Conservation (phyloP, 2,329 filamentous ascomycete genomes). For the Colletotrichum neosansevieriae region DNA sequence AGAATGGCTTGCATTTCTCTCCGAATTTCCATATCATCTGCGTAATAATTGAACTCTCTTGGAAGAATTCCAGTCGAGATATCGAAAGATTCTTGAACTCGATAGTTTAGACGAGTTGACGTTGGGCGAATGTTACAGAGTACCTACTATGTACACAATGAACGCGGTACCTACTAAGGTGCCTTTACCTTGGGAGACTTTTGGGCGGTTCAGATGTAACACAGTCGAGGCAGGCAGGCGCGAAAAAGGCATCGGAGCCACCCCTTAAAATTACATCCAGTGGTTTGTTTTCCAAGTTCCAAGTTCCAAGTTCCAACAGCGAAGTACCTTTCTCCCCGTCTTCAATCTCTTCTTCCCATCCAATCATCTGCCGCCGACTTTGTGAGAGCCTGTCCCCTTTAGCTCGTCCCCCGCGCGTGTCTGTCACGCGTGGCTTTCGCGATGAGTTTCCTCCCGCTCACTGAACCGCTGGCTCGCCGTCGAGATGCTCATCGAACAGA, state of each 20-base stretch:
- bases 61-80: no score
- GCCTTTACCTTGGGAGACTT: not conserved
- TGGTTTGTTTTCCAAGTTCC: conserved; percentile 13
- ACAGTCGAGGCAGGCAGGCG: no score
- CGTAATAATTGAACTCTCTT: no score
- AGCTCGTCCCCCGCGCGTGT: conserved; percentile 24
- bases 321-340: not conserved
- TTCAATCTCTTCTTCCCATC: not conserved
- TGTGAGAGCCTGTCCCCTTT: not conserved
- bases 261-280: conserved; percentile 29
- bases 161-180: no score
- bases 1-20: no score
- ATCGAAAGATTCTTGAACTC: not conserved
- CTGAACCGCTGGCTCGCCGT: no score
- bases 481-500: no score
- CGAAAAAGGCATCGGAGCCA: not conserved
- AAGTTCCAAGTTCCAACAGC: not conserved
- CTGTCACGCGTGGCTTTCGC: conserved; percentile 23
- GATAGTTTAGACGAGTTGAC: not conserved
- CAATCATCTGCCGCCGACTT: conserved; percentile 18
- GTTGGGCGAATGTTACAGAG: no score
- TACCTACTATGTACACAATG: no score
- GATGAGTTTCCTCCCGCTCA: not conserved
- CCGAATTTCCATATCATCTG: not conserved
- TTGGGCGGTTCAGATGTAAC: no score